A percentile compares a stretch with the other conserved stretches of the same genome.
Evolutionary conservation across 257 asterid genomes (phyloP).

Genomic region (Knoxia roxburghii): DNA sequence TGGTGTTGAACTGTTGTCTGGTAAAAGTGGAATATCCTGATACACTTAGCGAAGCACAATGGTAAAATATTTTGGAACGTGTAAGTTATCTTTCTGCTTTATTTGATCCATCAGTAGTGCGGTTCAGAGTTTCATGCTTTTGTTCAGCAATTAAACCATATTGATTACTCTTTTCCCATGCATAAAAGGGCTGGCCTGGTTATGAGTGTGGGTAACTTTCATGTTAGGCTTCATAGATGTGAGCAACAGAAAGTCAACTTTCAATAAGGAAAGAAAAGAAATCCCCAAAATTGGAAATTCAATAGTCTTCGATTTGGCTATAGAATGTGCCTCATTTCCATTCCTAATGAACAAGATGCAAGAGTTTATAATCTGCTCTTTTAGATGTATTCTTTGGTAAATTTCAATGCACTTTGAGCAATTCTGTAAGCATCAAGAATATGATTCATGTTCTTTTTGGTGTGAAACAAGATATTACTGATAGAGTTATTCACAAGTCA

Average conservation of each 20-base stretch:
- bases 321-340: too few relatives aligned
- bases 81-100: too few relatives aligned
- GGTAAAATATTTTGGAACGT: conserved; percentile 17
- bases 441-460: background rate
- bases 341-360: too few relatives aligned
- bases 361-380: background rate
- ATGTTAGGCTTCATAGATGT: background rate
- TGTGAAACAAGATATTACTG: too few relatives aligned
- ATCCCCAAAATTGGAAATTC: background rate
- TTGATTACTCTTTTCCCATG: too few relatives aligned
- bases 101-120: too few relatives aligned
- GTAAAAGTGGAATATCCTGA: conserved; percentile 18
- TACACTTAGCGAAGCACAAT: conserved; percentile 16
- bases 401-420: background rate
- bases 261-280: background rate
- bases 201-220: background rate
- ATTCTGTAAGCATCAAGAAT: background rate
- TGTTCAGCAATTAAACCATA: too few relatives aligned
- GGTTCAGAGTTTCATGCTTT: too few relatives aligned
- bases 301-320: background rate
- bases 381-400: background rate
- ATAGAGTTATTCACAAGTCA: background rate
- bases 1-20: conserved; percentile 35
- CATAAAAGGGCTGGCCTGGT: too few relatives aligned
- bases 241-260: background rate